Percentiles rank a stretch among this genome's conserved stretches.
phyloP scores from a whole-genome alignment of 352 stramenopile species.

The Globisporangium heterothallicum region DNA sequence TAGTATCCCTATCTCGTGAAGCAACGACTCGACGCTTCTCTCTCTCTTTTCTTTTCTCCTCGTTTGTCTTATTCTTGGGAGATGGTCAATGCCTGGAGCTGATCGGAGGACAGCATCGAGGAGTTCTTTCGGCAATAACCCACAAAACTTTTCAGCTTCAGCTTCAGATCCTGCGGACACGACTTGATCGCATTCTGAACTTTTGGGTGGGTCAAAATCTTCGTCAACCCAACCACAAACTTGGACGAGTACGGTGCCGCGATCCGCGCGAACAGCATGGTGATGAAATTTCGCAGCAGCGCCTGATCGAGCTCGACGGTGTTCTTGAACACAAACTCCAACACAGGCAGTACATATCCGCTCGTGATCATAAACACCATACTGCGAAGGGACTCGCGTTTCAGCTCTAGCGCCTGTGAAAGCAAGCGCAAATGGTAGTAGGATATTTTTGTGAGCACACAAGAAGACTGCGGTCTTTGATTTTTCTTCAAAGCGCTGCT shows the following conservation, averaged over 20 bases:
- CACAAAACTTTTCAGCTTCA: constrained; percentile 65
- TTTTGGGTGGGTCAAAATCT: constrained; percentile 80
- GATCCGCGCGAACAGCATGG: constrained; percentile 70
- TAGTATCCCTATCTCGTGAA: too few species aligned
- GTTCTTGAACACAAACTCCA: constrained; percentile 81
- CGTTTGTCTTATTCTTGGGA: constrained; percentile 43
- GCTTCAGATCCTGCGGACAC: constrained; percentile 68
- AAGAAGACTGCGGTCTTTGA: too few species aligned
- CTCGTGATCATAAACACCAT: constrained; percentile 88
- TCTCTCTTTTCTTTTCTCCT: too few species aligned
- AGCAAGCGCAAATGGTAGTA: too few species aligned
- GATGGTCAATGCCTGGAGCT: constrained; percentile 52
- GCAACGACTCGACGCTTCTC: too few species aligned
- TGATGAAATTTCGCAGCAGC: constrained; percentile 81
- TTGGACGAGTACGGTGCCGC: constrained; percentile 71
- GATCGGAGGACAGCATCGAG: constrained; percentile 48
- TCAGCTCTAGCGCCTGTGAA: constrained; percentile 61
- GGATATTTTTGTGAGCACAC: too few species aligned
- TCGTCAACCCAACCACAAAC: constrained; percentile 62
- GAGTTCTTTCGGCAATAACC: constrained; percentile 66
- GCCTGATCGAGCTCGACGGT: constrained; percentile 79
- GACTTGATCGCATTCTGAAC: constrained; percentile 80
- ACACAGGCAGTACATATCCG: constrained; percentile 77
- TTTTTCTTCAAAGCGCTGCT: background rate
- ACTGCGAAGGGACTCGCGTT: constrained; percentile 74